These are phyloP conservation scores for Acer yangbiense DNA, from an alignment of 345 rosid genomes.

Conservation along the genomic window DNA sequence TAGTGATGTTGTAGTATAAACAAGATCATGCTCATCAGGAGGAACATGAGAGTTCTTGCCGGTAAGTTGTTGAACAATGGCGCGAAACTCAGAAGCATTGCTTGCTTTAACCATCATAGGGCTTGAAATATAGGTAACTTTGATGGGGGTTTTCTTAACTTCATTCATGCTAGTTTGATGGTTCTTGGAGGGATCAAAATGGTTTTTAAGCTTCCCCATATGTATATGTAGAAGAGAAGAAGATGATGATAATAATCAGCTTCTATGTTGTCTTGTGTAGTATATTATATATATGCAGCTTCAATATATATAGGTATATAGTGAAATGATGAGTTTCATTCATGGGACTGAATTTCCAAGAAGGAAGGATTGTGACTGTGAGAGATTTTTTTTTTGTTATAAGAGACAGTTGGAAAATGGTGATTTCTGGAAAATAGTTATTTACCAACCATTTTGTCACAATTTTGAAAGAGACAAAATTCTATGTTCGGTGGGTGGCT, in stretches of 20 bases:
- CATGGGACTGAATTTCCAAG: conserved; percentile 25
- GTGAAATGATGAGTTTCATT: neutral
- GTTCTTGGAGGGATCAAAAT: conserved; percentile 4
- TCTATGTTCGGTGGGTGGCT: conserved; percentile 9
- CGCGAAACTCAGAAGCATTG: conserved; percentile 44
- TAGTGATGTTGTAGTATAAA: no score
- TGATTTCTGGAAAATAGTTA: neutral
- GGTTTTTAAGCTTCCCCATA: conserved; percentile 25
- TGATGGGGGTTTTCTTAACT: conserved; percentile 40
- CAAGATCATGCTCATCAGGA: neutral
- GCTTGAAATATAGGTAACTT: conserved; percentile 50
- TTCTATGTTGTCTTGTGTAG: neutral
- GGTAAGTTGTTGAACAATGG: conserved; percentile 52
- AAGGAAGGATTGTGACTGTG: conserved; percentile 5
- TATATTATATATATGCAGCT: neutral
- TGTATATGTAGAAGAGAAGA: conserved; percentile 16
- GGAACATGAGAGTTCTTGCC: conserved; percentile 39
- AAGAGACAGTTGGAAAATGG: conserved; percentile 24
- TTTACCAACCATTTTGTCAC: neutral
- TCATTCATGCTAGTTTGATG: conserved; percentile 3
- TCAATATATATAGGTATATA: no score
- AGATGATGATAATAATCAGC: no score
- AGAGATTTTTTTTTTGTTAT: no score
- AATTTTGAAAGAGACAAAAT: neutral
- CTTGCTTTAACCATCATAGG: conserved; percentile 45